phyloP scores from a whole-genome alignment of 805 yeast genomes.

The Cyberlindnera saturnus region DNA sequence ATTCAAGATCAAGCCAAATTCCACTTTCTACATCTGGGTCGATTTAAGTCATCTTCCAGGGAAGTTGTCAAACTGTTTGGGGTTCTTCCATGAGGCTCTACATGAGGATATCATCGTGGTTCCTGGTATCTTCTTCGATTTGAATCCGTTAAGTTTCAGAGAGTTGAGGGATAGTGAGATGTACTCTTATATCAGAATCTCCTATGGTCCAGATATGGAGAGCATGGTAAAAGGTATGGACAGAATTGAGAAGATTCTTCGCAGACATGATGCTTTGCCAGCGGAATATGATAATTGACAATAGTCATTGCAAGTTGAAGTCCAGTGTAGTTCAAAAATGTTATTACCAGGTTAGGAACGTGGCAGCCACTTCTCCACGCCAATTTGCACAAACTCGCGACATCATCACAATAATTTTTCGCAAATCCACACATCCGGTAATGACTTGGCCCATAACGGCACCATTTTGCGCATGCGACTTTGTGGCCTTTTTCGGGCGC shows the following conservation, averaged over 20 bases:
- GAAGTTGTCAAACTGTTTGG: slow-evolving; percentile 49
- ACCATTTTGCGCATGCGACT: too few relatives aligned
- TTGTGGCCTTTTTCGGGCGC: too few relatives aligned
- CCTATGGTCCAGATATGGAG: slow-evolving; percentile 54
- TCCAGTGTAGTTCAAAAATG: too few relatives aligned
- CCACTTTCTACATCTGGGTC: slow-evolving; percentile 57
- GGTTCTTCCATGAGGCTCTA: slow-evolving; percentile 57
- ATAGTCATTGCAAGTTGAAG: too few relatives aligned
- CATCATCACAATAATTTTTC: too few relatives aligned
- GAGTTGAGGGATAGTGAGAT: slow-evolving; percentile 50
- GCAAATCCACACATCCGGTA: too few relatives aligned
- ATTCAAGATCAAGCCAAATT: slow-evolving; percentile 45
- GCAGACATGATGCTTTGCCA: slow-evolving; percentile 38
- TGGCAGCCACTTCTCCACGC: too few relatives aligned
- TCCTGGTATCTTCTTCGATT: slow-evolving; percentile 57
- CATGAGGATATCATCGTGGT: slow-evolving; percentile 56
- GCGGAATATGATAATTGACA: slow-evolving; percentile 14
- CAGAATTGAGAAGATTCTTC: slow-evolving; percentile 46
- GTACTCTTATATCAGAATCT: slow-evolving; percentile 52
- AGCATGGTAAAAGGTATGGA: slow-evolving; percentile 52
- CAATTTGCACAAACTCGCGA: too few relatives aligned
- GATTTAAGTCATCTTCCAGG: slow-evolving; percentile 50
- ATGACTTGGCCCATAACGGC: too few relatives aligned
- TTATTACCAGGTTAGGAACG: too few relatives aligned
- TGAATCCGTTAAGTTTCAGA: slow-evolving; percentile 45